These are phyloP conservation scores for Manihot esculenta DNA, from an alignment of 441 rosid species.

Conservation along the genomic window DNA sequence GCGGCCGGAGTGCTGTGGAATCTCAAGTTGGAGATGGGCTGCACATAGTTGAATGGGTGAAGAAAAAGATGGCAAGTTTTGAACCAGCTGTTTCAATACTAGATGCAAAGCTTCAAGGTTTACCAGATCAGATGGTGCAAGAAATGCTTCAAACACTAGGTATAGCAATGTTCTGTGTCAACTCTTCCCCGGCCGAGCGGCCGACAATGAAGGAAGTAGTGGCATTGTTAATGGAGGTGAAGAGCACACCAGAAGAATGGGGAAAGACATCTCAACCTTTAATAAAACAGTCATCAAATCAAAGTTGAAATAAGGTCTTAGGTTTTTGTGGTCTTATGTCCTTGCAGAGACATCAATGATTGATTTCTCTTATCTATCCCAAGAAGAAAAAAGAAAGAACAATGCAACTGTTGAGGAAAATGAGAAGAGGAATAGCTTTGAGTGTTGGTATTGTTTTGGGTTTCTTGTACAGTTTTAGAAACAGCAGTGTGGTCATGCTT, in stretches of 20 bases:
- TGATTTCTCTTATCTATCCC: constrained; percentile 28
- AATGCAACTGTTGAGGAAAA: constrained; percentile 13
- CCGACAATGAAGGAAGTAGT: constrained; percentile 98
- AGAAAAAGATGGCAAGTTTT: constrained; percentile 90
- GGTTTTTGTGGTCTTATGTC: constrained; percentile 1
- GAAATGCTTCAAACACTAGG: constrained; percentile 96
- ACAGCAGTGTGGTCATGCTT: constrained; percentile 39
- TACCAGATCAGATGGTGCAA: constrained; percentile 87
- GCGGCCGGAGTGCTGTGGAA: constrained; percentile 80
- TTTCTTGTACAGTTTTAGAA: constrained; percentile 56
- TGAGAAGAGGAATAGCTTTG: constrained; percentile 18
- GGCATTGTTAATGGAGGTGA: constrained; percentile 82
- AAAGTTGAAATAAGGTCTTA: constrained; percentile 28
- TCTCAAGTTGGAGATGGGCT: constrained; percentile 67
- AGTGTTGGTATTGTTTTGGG: constrained; percentile 28
- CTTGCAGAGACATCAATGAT: constrained; percentile 21
- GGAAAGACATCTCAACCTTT: constrained; percentile 89
- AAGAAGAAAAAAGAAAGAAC: constrained; percentile 19
- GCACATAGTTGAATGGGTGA: constrained; percentile 95
- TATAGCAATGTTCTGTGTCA: constrained; percentile 92
- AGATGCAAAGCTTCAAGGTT: constrained; percentile 71
- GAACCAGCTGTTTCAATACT: constrained; percentile 76
- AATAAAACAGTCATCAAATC: constrained; percentile 71
- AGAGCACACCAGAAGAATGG: constrained; percentile 87
- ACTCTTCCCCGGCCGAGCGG: constrained; percentile 76